A percentile compares a stretch with the other conserved stretches of the same genome.
phyloP scores from a whole-genome alignment of 129 eudicot genomes.

The Centella asiatica region DNA sequence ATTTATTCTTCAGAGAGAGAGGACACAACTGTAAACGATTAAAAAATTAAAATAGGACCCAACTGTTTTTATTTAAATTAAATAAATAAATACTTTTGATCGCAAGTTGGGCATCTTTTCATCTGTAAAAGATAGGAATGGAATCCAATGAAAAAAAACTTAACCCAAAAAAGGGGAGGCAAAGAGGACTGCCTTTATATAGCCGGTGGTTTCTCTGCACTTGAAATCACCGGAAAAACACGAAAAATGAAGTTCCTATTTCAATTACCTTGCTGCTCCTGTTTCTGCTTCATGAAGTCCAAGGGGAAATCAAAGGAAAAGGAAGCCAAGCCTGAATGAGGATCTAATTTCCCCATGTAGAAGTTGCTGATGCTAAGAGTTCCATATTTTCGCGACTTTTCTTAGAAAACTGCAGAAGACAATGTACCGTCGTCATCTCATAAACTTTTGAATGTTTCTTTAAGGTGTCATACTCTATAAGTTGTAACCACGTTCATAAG shows the following conservation, averaged over 20 bases:
- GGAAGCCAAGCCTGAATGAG: slow-evolving; percentile 8
- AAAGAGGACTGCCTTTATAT: background rate
- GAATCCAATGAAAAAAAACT: background rate
- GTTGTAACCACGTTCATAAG: background rate
- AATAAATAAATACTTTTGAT: background rate
- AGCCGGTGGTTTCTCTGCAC: background rate
- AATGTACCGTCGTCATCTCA: slow-evolving; percentile 4
- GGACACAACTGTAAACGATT: too few species aligned
- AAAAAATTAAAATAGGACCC: too few species aligned
- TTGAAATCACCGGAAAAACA: slow-evolving; percentile 1
- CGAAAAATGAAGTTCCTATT: slow-evolving; percentile 31
- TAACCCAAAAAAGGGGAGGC: background rate
- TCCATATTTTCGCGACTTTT: background rate
- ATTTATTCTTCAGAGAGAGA: too few species aligned
- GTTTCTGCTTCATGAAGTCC: slow-evolving; percentile 35
- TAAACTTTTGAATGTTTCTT: slow-evolving; percentile 1
- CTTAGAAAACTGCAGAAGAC: background rate
- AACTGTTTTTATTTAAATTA: background rate
- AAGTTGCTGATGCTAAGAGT: background rate
- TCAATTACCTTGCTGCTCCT: slow-evolving; percentile 42
- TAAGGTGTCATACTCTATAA: background rate
- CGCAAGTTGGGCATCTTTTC: background rate
- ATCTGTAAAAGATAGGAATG: slow-evolving; percentile 2
- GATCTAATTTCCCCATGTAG: background rate
- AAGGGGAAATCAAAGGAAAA: slow-evolving; percentile 23